A percentile compares a stretch with the other conserved stretches of the same genome.
phyloP scores from a whole-genome alignment of 495 filamentous ascomycete genomes.

The Penicillium cataractarum region DNA sequence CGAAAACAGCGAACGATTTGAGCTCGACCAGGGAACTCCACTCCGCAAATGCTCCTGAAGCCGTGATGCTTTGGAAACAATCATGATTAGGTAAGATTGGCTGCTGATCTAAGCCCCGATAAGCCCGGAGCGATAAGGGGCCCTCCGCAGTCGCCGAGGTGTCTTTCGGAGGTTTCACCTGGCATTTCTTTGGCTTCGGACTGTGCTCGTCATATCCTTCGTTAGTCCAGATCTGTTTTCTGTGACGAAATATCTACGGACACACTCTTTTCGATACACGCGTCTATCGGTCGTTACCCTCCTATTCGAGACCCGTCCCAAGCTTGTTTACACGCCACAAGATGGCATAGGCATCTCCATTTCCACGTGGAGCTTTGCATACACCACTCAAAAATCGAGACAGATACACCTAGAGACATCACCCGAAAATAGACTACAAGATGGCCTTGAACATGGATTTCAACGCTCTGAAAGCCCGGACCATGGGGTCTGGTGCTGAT shows the following conservation, averaged over 20 bases:
- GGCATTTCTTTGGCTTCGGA: conserved; percentile 4
- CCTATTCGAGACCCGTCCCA: background rate
- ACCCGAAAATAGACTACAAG: conserved; percentile 28
- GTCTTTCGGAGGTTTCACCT: background rate
- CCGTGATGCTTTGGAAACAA: conserved; percentile 22
- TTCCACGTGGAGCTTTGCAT: conserved; percentile 7
- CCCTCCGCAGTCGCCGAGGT: conserved; percentile 21
- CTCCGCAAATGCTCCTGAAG: conserved; percentile 24
- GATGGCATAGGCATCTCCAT: conserved; percentile 18
- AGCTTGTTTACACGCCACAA: background rate
- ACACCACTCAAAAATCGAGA: background rate
- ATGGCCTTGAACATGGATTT: conserved; percentile 73
- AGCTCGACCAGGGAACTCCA: conserved; percentile 11
- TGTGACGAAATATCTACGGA: background rate
- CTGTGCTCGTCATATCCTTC: background rate
- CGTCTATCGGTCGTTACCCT: background rate
- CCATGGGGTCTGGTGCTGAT: conserved; percentile 80
- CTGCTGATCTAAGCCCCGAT: conserved; percentile 25
- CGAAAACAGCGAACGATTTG: conserved; percentile 9
- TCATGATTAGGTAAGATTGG: conserved; percentile 5
- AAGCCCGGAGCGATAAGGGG: conserved; percentile 20
- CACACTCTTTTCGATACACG: background rate
- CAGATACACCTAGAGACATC: background rate
- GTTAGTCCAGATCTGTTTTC: background rate
- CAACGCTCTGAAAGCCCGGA: conserved; percentile 79